Percentiles rank a stretch among this genome's conserved stretches.
Evolutionary conservation across 352 stramenopile genomes (phyloP).

Genomic region (Pythium phragmiticola): DNA sequence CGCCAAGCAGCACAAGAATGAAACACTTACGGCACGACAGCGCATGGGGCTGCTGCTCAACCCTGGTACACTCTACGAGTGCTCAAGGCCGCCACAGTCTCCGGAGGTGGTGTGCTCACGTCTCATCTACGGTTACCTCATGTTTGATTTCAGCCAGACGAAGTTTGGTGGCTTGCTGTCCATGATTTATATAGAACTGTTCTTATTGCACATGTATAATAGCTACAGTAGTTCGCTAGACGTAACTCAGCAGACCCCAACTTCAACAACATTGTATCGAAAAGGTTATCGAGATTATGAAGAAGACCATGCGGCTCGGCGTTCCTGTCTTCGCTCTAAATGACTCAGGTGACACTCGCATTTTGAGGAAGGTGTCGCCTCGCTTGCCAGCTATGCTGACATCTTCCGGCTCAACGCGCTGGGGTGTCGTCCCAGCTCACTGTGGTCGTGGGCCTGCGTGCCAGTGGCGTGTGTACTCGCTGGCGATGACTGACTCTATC

Average conservation of each 20-base stretch:
- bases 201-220: too few species aligned
- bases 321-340: slow-evolving; percentile 98
- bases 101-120: slow-evolving; percentile 95
- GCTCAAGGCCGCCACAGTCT: slow-evolving; percentile 91
- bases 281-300: slow-evolving; percentile 99
- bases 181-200: slow-evolving; percentile 76
- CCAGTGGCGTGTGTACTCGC: slow-evolving; percentile 92
- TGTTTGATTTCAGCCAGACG: slow-evolving; percentile 97
- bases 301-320: slow-evolving; percentile 95
- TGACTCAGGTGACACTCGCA: slow-evolving; percentile 96
- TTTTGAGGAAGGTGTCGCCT: slow-evolving; percentile 97
- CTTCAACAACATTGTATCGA: slow-evolving; percentile 48
- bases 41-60: slow-evolving; percentile 95
- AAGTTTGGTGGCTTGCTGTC: slow-evolving; percentile 96
- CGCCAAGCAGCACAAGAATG: slow-evolving; percentile 93
- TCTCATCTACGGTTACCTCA: slow-evolving; percentile 84
- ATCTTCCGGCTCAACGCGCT: slow-evolving; percentile 99
- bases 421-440: slow-evolving; percentile 95
- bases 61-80: slow-evolving; percentile 91
- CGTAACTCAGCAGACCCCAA: too few species aligned
- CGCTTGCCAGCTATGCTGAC: slow-evolving; percentile 96
- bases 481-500: slow-evolving; percentile 99
- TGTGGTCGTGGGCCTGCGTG: slow-evolving; percentile 98
- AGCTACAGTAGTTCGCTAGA: too few species aligned
- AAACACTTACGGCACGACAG: slow-evolving; percentile 97